Evolutionary conservation across 2,329 filamentous ascomycete genomes (phyloP).

Genomic region (Calonectria hawksworthii): DNA sequence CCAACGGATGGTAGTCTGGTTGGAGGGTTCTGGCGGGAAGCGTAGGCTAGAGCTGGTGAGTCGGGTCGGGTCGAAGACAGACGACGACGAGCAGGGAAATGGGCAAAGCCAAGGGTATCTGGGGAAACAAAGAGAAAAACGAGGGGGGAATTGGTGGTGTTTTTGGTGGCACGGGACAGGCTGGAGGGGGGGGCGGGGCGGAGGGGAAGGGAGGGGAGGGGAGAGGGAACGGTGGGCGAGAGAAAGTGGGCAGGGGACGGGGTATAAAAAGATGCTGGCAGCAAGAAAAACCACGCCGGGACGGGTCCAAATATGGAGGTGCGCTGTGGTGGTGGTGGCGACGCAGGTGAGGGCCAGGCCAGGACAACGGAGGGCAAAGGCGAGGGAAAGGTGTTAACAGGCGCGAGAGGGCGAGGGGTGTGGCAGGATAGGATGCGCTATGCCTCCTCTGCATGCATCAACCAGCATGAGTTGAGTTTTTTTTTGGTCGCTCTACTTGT

Average conservation of each 20-base stretch:
- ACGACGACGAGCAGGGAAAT: constrained; percentile 41
- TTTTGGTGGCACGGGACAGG: constrained; percentile 49
- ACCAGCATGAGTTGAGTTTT: constrained; percentile 45
- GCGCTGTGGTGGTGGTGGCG: constrained; percentile 41
- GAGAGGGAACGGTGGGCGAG: constrained; percentile 45
- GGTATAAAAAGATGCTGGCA: constrained; percentile 48
- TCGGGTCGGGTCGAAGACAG: constrained; percentile 43
- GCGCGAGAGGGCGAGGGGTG: constrained; percentile 20
- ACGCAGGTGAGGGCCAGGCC: constrained; percentile 40
- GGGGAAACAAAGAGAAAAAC: constrained; percentile 50
- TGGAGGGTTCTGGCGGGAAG: constrained; percentile 30
- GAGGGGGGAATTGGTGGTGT: constrained; percentile 47
- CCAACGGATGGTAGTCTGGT: constrained; percentile 26
- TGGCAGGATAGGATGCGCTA: constrained; percentile 45
- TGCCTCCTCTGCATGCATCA: constrained; percentile 46
- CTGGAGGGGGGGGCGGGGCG: constrained; percentile 41
- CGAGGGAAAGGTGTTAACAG: constrained; percentile 33
- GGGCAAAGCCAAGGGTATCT: constrained; percentile 48
- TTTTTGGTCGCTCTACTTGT: constrained; percentile 37
- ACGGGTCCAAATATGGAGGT: constrained; percentile 44
- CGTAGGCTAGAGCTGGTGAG: constrained; percentile 40
- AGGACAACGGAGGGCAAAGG: constrained; percentile 25
- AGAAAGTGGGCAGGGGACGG: constrained; percentile 47
- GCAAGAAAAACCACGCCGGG: constrained; percentile 37
- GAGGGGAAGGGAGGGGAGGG: constrained; percentile 38